Percentiles rank a stretch among this genome's conserved stretches.
Conservation (phyloP, 352 stramenopile genomes). For the Pythium folliculosum region DNA sequence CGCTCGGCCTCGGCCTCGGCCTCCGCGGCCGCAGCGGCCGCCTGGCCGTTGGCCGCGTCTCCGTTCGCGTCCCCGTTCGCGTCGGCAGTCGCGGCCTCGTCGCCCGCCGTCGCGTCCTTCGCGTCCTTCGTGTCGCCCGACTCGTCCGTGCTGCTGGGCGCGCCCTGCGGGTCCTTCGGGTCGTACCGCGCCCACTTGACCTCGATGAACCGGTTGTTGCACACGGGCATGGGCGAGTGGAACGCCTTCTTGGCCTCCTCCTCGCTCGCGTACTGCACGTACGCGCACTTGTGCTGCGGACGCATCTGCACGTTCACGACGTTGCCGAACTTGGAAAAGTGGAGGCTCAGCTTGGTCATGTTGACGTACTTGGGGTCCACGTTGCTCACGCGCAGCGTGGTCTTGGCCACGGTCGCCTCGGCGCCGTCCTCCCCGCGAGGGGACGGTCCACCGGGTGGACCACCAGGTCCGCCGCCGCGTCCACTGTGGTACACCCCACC, state of each 20-base stretch:
- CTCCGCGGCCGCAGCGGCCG: constrained; percentile 25
- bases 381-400: constrained; percentile 82
- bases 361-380: constrained; percentile 89
- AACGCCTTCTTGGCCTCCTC: constrained; percentile 85
- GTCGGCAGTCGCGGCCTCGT: neutral
- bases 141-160: constrained; percentile 40
- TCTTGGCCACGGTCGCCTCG: constrained; percentile 39
- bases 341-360: constrained; percentile 86
- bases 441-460: constrained; percentile 37
- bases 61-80: neutral
- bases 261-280: constrained; percentile 85
- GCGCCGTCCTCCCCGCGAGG: neutral
- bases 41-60: neutral
- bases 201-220: constrained; percentile 90
- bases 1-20: constrained; percentile 34
- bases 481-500: constrained; percentile 1
- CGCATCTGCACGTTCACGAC: constrained; percentile 90
- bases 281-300: constrained; percentile 74
- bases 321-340: constrained; percentile 89
- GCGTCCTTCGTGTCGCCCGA: constrained; percentile 37
- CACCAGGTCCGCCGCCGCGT: constrained; percentile 37
- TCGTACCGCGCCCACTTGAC: constrained; percentile 88
- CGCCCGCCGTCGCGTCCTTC: neutral
- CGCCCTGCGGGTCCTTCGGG: constrained; percentile 62
- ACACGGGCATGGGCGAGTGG: constrained; percentile 85